Evolutionary conservation across 2,329 filamentous ascomycete species (phyloP), one percentile per base, ranked within the genome.

Genomic region (Intubia oerlemansii): DNA sequence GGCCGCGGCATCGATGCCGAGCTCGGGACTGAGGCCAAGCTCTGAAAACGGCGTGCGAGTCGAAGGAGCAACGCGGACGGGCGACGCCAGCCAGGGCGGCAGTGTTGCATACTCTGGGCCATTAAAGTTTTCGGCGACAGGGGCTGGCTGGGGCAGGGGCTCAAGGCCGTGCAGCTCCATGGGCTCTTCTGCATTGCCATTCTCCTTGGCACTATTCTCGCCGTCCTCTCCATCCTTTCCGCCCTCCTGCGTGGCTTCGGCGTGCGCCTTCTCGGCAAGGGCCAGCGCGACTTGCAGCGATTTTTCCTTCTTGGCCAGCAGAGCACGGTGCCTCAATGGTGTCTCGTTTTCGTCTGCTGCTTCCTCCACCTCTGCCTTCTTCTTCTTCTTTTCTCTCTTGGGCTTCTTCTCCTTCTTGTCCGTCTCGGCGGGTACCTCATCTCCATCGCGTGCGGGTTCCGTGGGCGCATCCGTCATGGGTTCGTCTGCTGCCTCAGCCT

Each of bases 111-210:
- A 82, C n/a, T 63, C 62, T 3, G 74, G 68, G 30, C 62, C 60
- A 28, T 64, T 59, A 1, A 56, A 54, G 17, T 62, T 52, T 25
- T 70, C 61, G 1, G 59, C 53, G 1, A 67, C 57, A 1, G 64
- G 66, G 18, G 64, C 62, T 10, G 79, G 82, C 39, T 92, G 82
- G 7, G 82, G 82, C 13, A 92, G 56, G 6, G 81, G 82, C 32
- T 76, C 69, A 1, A 95, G 57, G 14, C 79, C 80, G 45, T 82
- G 71, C 4, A 71, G 45, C 41, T 66, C 59, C 10, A 20, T 21
- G 4, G 35, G 25, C 7, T 20, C 24, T 6, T 20, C 24, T 3
- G 17, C 17, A n/a, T n/a, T n/a, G n/a, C 19, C n/a, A 8, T 21
- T 21, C 19, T 21, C n/a, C 19, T 21, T 21, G 2, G 13, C 12